Base-by-base conservation (phyloP, 257 asterid genomes). In the Petunia axillaris region DNA sequence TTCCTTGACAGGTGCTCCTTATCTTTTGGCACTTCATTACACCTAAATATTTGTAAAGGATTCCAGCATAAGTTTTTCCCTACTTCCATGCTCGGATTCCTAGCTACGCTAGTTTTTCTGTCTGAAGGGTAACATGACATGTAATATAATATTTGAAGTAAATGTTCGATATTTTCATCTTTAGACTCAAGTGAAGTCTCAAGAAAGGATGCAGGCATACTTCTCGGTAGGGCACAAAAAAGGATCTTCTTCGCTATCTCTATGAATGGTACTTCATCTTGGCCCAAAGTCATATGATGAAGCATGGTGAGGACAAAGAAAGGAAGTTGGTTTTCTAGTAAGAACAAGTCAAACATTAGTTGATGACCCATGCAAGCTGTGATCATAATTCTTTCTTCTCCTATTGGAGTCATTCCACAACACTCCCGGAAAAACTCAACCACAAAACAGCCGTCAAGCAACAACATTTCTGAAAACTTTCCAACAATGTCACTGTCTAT, bases 381-480 rank as follows among this genome's bases (percentile, higher is more conserved):
- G 2, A 11, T 15, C 11, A 64, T 55, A 52, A 79, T 64, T 0
- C 55, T 52, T 9, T 75, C 79, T 40, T 59, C 40, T 40, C 11
- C 64, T 2, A 2, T 3, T 14, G 54, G 40, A 13, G 6, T 6
- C 1, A 9, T 8, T 40, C 25, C 75, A 5, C 6, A 35, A 6
- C 10, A n/a, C 68, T 71, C 68, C 3, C 57, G 75, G 25, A 84
- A 48, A 3, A 62, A 73, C 71, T 84, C 84, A 14, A 84, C 73
- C 4, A 81, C 58, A 35, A 81, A 84, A 43, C 80, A 80, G 16
- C 87, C 82, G 60, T 84, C 84, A 40, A 68, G 70, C 44, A 81
- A 48, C 43, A 81, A 38, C 52, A 81, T 80, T 73, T 77, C 25
- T 1, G 55, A 39, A n/a, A 76, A 66, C 6, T 39, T 4, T 0